Evolutionary conservation across 1,139 yeast genomes (phyloP).

Genomic region (Yamadazyma sp.): DNA sequence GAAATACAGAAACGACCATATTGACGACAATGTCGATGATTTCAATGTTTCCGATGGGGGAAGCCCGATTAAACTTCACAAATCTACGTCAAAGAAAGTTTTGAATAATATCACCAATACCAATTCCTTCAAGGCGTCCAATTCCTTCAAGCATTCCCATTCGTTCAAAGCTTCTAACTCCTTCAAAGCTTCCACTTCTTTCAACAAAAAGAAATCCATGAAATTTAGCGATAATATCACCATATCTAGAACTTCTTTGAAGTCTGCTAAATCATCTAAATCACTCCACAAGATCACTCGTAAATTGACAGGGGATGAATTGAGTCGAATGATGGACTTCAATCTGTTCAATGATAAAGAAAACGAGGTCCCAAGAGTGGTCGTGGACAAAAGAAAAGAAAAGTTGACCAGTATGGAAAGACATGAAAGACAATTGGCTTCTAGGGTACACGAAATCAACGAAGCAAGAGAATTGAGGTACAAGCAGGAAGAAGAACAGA

Average conservation of each 20-base stretch:
- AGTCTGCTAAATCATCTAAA: slow-evolving; percentile 14
- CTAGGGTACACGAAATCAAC: slow-evolving; percentile 28
- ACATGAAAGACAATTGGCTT: slow-evolving; percentile 33
- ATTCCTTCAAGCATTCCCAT: slow-evolving; percentile 12
- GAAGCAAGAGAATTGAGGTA: slow-evolving; percentile 28
- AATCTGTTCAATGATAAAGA: slow-evolving; percentile 7
- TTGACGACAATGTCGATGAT: slow-evolving; percentile 24
- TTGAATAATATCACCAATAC: slow-evolving; percentile 33
- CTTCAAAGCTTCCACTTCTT: slow-evolving; percentile 41
- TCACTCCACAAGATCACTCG: slow-evolving; percentile 17
- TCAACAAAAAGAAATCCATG: slow-evolving; percentile 35
- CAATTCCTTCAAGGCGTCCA: slow-evolving; percentile 31
- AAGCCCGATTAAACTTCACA: slow-evolving; percentile 2
- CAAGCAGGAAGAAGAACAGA: slow-evolving; percentile 19
- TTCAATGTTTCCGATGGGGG: slow-evolving; percentile 4
- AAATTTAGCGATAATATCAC: slow-evolving; percentile 20
- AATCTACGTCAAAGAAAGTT: slow-evolving; percentile 16
- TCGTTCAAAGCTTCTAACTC: slow-evolving; percentile 30
- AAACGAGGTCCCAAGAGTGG: slow-evolving; percentile 1
- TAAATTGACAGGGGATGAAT: slow-evolving; percentile 25
- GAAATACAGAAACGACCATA: slow-evolving; percentile 82
- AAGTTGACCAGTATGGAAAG: slow-evolving; percentile 18
- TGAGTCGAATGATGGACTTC: slow-evolving; percentile 7
- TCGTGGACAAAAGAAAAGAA: slow-evolving; percentile 5
- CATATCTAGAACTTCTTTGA: slow-evolving; percentile 26